Base-by-base conservation (phyloP, 345 rosid species). In the Salix udensis region DNA sequence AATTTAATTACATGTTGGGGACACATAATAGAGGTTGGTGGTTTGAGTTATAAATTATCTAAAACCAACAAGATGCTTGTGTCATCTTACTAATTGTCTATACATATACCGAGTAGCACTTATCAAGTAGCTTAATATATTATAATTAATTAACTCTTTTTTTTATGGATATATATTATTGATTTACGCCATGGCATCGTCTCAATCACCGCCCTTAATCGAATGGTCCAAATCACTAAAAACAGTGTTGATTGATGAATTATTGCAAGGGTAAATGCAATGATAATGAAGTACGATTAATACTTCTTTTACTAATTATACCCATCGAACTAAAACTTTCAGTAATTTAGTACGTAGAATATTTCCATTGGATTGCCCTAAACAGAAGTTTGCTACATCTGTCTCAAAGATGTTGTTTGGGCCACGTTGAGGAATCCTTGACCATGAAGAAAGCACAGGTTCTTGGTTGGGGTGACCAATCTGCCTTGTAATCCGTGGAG, bases 361-460 rank as follows among this genome's bases (percentile, higher is more conserved):
- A 8, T n/a, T n/a, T 40, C 44, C 12, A 55, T 3, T 3, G 62
- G 62, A 55, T 55, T 55, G 62, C 28, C 62, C 26, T n/a, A 28
- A 5, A 2, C 37, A 44, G 65, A 71, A 18, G 10, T 52, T 52
- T 30, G 67, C 18, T 14, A 14, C 67, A 64, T 26, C 61, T 7
- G 24, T 21, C 61, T 53, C 61, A 21, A 21, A 53, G 15, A 23
- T 36, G 23, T 7, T 7, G 44, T 12, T 18, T 34, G 37, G 65
- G 48, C 65, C 67, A 67, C 36, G 37, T 16, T 13, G 74, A 70
- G 79, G 82, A 79, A 80, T 80, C 76, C 42, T 64, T 75, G 82
- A 70, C 79, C 71, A 48, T 4, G 39, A 16, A n/a, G 37, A 18
- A 69, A 74, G 7, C 37, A 28, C 23, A 14, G 8, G 16, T 7